Conservation (phyloP, 345 rosid genomes). For the Microcos paniculata region DNA sequence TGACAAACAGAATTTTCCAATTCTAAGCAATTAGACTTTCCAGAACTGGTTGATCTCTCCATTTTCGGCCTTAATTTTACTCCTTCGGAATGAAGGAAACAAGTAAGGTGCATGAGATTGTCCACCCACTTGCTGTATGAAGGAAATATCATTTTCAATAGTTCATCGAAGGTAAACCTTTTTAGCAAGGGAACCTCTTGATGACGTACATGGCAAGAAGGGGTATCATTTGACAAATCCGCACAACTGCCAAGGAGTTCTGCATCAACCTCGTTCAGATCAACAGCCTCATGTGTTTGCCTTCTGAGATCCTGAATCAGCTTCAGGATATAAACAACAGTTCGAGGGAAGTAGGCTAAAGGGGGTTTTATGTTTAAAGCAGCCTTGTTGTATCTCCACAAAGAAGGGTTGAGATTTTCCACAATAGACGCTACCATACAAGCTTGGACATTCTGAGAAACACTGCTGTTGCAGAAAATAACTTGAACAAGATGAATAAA, state of each 20-base stretch:
- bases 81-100: conserved; percentile 78
- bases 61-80: conserved; percentile 65
- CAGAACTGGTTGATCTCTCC: conserved; percentile 61
- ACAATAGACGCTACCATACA: conserved; percentile 69
- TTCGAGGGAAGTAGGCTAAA: conserved; percentile 76
- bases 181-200: conserved; percentile 67
- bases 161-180: conserved; percentile 59
- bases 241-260: conserved; percentile 32
- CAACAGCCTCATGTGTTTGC: conserved; percentile 47
- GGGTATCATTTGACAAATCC: conserved; percentile 35
- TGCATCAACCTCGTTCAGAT: conserved; percentile 47
- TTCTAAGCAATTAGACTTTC: conserved; percentile 65
- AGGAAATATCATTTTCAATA: conserved; percentile 62
- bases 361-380: conserved; percentile 54
- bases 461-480: conserved; percentile 59
- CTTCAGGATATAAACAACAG: conserved; percentile 55
- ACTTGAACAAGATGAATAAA: conserved; percentile 74
- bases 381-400: conserved; percentile 68
- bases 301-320: conserved; percentile 75
- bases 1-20: conserved; percentile 72
- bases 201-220: conserved; percentile 48
- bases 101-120: conserved; percentile 62
- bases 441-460: conserved; percentile 65
- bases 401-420: conserved; percentile 62
- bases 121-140: conserved; percentile 80